Base-by-base conservation (phyloP, 1,284 basidiomycete species). In the Athelia psychrophila region DNA sequence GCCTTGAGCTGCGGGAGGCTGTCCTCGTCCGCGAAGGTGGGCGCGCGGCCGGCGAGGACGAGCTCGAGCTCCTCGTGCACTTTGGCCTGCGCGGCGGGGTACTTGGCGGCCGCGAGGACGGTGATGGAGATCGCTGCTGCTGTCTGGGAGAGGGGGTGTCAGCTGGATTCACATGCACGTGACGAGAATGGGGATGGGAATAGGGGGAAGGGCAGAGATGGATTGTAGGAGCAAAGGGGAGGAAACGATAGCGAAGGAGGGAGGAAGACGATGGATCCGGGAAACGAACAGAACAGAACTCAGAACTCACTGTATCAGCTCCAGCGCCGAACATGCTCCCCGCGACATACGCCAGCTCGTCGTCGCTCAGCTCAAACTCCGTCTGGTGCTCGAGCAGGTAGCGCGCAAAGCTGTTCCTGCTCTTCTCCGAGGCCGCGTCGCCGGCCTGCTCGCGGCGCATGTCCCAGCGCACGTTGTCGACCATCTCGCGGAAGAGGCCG, bases 311-410 rank as follows among this genome's bases (percentile, higher is more conserved):
- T 16, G 83, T 86, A 51, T 84, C 84, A 2, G 77, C 77, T 4
- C 83, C 84, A 1, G 83, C 84, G 35, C 82, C 84, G 51, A 84
- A 86, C 68, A 86, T 76, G 4, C 76, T 76, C n/a, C n/a, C n/a
- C n/a, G n/a, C n/a, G n/a, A n/a, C n/a, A 0, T 85, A 84, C 0
- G 78, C 79, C 2, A 86, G 71, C 54, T 87, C 83, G 44, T 78
- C 68, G 27, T 78, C 71, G 0, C 77, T 73, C 2, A 87, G 64
- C 2, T 70, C 74, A 27, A 80, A 73, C 38, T 78, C 72, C 0
- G 66, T 56, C 54, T 78, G 76, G n/a, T 72, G 70, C 50, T 84
- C 79, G 3, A 86, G 61, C 2, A 86, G 69, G 36, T 80, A 81
- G 57, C 76, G 77, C 3, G 72, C 74, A 54, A 88, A 86, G 65